Evolutionary conservation across 2,329 filamentous ascomycete species (phyloP).

Genomic region (Lithohypha guttulata): DNA sequence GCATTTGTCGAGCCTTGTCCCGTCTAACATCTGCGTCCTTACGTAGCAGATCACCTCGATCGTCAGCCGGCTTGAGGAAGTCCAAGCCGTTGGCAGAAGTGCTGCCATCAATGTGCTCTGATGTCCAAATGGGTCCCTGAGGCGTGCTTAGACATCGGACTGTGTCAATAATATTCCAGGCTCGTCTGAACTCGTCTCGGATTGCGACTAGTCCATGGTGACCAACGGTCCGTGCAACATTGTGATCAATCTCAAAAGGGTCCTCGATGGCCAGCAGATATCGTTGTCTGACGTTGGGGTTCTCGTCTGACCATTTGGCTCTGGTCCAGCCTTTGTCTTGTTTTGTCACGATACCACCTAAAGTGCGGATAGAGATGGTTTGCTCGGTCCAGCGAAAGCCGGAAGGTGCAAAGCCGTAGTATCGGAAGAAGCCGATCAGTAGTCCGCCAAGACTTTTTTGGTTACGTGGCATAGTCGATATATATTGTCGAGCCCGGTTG

Average conservation of each 20-base stretch:
- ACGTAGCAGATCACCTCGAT: slow-evolving; percentile 19
- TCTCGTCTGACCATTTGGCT: slow-evolving; percentile 51
- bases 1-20: slow-evolving; percentile 17
- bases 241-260: slow-evolving; percentile 79
- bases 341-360: slow-evolving; percentile 61
- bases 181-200: slow-evolving; percentile 71
- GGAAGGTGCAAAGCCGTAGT: slow-evolving; percentile 55
- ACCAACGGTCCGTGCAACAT: slow-evolving; percentile 76
- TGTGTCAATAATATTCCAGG: slow-evolving; percentile 50
- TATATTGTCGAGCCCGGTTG: slow-evolving; percentile 51
- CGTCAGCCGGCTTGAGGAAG: slow-evolving; percentile 5
- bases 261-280: slow-evolving; percentile 88
- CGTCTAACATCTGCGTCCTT: slow-evolving; percentile 18
- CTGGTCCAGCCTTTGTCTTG: slow-evolving; percentile 74
- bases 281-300: slow-evolving; percentile 58
- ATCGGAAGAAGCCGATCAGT: slow-evolving; percentile 77
- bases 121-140: slow-evolving; percentile 21
- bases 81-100: neutral
- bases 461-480: slow-evolving; percentile 55
- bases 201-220: slow-evolving; percentile 73
- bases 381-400: slow-evolving; percentile 72
- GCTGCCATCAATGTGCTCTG: slow-evolving; percentile 16
- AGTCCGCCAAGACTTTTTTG: slow-evolving; percentile 58
- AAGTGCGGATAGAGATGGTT: slow-evolving; percentile 65
- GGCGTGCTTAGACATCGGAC: slow-evolving; percentile 40